Conservation (phyloP, 2,329 filamentous ascomycete species). For the Diaporthe sp. region DNA sequence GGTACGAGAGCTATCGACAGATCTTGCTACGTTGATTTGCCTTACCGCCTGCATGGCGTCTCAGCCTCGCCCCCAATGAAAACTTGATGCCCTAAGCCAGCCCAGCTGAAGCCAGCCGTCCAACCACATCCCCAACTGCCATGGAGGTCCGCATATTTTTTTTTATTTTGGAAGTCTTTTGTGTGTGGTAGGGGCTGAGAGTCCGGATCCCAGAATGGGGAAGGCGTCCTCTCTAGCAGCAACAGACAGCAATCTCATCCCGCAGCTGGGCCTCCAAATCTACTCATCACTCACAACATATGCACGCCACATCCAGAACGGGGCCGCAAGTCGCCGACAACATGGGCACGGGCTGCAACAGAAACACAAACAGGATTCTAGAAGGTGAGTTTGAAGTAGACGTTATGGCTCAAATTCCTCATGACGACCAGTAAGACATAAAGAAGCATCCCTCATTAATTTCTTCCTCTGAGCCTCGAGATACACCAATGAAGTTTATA, state of each 20-base stretch:
- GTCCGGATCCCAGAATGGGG: background rate
- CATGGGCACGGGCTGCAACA: background rate
- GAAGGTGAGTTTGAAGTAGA: background rate
- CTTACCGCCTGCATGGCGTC: background rate
- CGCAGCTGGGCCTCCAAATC: background rate
- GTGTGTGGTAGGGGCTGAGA: background rate
- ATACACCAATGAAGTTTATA: background rate
- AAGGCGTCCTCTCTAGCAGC: background rate
- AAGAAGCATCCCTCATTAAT: background rate
- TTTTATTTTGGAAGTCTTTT: background rate
- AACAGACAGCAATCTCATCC: background rate
- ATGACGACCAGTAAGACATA: background rate
- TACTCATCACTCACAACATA: background rate
- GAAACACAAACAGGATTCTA: background rate
- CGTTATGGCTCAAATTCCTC: background rate
- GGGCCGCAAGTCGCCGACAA: background rate
- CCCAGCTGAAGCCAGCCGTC: background rate
- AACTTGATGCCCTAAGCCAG: background rate
- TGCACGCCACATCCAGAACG: background rate
- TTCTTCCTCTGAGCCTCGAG: background rate
- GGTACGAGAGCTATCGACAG: background rate
- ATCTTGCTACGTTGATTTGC: background rate
- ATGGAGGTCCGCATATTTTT: background rate
- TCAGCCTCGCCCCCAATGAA: background rate
- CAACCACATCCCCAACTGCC: background rate